A percentile compares a stretch with the other conserved stretches of the same genome.
Conservation (phyloP, 192 early-diverging fungal genomes). For the Fimicolochytrium jonesii region DNA sequence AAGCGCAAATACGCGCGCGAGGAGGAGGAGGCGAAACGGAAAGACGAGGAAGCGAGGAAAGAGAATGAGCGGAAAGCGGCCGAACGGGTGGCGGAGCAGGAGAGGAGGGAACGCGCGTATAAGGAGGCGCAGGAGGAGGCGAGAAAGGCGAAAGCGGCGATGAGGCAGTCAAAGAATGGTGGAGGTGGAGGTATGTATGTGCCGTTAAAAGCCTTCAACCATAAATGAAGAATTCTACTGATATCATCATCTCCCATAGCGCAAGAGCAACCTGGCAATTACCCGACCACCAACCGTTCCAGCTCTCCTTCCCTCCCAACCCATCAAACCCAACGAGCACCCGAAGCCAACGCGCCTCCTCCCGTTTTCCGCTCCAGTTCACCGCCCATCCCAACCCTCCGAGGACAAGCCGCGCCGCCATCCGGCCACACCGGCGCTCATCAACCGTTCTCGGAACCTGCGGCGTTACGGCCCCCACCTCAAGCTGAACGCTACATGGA, state of each 20-base stretch:
- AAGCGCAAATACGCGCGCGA: constrained; percentile 29
- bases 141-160: not conserved
- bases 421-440: too few species aligned
- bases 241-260: too few species aligned
- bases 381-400: not conserved
- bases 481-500: too few species aligned
- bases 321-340: too few species aligned
- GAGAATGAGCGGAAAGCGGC: constrained; percentile 3
- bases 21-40: constrained; percentile 25
- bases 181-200: too few species aligned
- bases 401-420: too few species aligned
- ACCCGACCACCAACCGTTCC: too few species aligned
- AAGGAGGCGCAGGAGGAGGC: not conserved
- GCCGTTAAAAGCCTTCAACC: not conserved
- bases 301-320: constrained; percentile 1
- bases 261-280: too few species aligned
- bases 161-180: too few species aligned
- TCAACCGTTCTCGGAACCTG: too few species aligned
- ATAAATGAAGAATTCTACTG: too few species aligned
- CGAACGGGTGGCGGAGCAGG: constrained; percentile 9
- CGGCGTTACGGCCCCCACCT: too few species aligned
- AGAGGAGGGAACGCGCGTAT: constrained; percentile 1
- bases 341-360: not conserved
- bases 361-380: not conserved
- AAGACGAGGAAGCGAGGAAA: constrained; percentile 16